A percentile compares a stretch with the other conserved stretches of the same genome.
phyloP scores from a whole-genome alignment of 1,139 yeast genomes.

The Candida neerlandica region DNA sequence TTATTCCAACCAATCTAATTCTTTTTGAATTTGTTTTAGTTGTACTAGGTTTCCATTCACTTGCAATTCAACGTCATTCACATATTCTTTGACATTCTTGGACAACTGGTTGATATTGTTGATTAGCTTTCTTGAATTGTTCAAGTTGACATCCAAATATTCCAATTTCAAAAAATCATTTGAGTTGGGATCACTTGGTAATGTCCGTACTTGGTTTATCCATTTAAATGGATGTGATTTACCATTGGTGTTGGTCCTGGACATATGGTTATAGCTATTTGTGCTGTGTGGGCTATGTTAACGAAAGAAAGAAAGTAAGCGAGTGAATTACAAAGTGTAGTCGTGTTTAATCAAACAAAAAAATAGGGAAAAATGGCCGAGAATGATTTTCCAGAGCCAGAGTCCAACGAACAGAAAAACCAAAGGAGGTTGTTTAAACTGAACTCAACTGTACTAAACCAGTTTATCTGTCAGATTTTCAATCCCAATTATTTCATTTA shows the following conservation, averaged over 20 bases:
- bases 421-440: too few species aligned
- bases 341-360: slow-evolving; percentile 2
- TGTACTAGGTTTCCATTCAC: slow-evolving; percentile 31
- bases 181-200: slow-evolving; percentile 41
- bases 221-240: slow-evolving; percentile 23
- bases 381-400: background rate
- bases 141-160: slow-evolving; percentile 47
- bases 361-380: slow-evolving; percentile 1
- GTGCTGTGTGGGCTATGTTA: background rate
- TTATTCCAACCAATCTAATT: slow-evolving; percentile 32
- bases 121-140: slow-evolving; percentile 46
- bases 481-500: background rate
- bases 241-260: background rate
- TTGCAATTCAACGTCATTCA: slow-evolving; percentile 23
- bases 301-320: background rate
- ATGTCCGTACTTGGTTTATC: slow-evolving; percentile 38
- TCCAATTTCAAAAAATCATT: slow-evolving; percentile 46
- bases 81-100: slow-evolving; percentile 22
- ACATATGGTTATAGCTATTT: background rate
- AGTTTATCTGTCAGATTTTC: background rate
- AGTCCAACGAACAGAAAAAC: background rate
- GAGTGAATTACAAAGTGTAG: background rate
- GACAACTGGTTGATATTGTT: slow-evolving; percentile 31
- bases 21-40: slow-evolving; percentile 27
- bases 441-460: too few species aligned